A percentile compares a stretch with the other conserved stretches of the same genome.
These are phyloP conservation scores for Fusarium veterinarium DNA, from an alignment of 2,329 filamentous ascomycete species.

Conservation along the genomic window DNA sequence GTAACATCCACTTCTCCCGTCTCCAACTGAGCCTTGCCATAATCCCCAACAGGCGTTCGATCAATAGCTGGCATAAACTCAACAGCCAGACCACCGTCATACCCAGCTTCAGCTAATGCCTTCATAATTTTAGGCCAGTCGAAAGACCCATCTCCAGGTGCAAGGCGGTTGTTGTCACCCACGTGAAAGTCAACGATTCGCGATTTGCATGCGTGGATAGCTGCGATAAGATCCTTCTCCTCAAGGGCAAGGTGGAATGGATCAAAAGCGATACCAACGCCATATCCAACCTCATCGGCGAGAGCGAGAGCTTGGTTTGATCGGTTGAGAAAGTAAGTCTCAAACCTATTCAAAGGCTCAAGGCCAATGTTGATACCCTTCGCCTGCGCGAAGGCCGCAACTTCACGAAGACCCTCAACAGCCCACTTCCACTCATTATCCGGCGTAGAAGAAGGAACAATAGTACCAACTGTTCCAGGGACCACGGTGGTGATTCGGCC, in stretches of 20 bases:
- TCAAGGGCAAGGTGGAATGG: constrained; percentile 34
- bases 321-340: constrained; percentile 40
- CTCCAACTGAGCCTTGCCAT: constrained; percentile 26
- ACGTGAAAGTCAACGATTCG: constrained; percentile 37
- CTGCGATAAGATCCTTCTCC: constrained; percentile 25
- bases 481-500: constrained; percentile 25
- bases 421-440: constrained; percentile 38
- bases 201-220: constrained; percentile 14
- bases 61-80: constrained; percentile 40
- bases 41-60: constrained; percentile 22
- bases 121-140: constrained; percentile 32
- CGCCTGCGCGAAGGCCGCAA: constrained; percentile 20
- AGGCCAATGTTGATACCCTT: constrained; percentile 29
- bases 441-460: constrained; percentile 16
- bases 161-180: constrained; percentile 29
- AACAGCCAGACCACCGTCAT: constrained; percentile 25
- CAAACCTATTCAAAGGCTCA: constrained; percentile 38
- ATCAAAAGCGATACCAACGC: constrained; percentile 27
- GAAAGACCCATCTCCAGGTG: constrained; percentile 28
- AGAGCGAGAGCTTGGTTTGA: constrained; percentile 34
- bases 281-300: constrained; percentile 29
- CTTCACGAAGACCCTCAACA: constrained; percentile 22
- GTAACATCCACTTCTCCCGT: constrained; percentile 1
- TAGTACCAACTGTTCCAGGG: constrained; percentile 27
- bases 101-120: constrained; percentile 8